phyloP scores from a whole-genome alignment of 2,329 filamentous ascomycete genomes.

The Fonsecaea monophora region DNA sequence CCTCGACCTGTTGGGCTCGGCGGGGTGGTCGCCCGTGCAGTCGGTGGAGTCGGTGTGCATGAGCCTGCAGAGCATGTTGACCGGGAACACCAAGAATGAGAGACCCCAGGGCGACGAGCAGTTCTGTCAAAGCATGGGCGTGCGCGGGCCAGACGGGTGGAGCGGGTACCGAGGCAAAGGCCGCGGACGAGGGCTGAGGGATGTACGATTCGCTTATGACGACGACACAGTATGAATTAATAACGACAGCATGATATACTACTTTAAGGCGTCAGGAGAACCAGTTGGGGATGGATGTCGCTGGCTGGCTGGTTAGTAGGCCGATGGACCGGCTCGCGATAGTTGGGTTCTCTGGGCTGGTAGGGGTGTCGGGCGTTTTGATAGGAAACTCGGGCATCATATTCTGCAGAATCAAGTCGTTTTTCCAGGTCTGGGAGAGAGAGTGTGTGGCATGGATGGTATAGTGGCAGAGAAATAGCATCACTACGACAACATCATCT shows the following conservation, averaged over 20 bases:
- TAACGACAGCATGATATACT: background rate
- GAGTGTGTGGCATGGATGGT: background rate
- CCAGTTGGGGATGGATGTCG: background rate
- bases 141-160: conserved; percentile 39
- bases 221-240: conserved; percentile 73
- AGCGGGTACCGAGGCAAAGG: conserved; percentile 42
- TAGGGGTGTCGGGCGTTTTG: too few species aligned
- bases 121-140: conserved; percentile 67
- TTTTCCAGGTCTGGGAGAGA: background rate
- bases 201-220: conserved; percentile 94
- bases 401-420: too few species aligned
- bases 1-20: conserved; percentile 83
- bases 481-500: too few species aligned
- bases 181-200: conserved; percentile 79
- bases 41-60: conserved; percentile 97
- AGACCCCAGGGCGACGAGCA: conserved; percentile 87
- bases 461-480: too few species aligned
- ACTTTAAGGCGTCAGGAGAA: background rate
- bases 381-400: too few species aligned
- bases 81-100: conserved; percentile 90
- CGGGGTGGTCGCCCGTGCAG: conserved; percentile 95
- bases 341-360: too few species aligned
- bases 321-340: background rate
- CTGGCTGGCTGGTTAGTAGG: background rate
- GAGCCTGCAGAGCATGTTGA: conserved; percentile 97